Evolutionary conservation across 108 stramenopile species (phyloP).

Genomic region (Cyclotella cryptica): DNA sequence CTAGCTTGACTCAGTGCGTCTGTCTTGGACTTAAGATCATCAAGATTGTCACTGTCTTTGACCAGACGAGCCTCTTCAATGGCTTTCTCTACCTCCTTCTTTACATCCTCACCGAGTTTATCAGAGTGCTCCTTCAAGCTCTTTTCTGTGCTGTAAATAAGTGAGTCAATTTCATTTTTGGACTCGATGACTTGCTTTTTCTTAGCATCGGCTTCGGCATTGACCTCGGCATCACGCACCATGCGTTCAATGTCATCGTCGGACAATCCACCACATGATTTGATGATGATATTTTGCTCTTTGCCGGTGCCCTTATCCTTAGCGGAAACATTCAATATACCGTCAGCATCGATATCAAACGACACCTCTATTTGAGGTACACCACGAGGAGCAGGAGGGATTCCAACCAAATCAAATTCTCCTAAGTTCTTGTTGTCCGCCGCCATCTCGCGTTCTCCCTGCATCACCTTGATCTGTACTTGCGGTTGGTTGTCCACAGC

Average conservation of each 20-base stretch:
- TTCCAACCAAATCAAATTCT: conserved; percentile 98
- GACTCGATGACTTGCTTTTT: conserved; percentile 95
- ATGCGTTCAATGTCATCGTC: conserved; percentile 99
- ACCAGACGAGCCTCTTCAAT: conserved; percentile 87
- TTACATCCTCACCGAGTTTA: conserved; percentile 94
- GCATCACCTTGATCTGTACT: conserved; percentile 96
- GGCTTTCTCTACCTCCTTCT: conserved; percentile 91
- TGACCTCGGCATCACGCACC: conserved; percentile 99
- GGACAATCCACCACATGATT: conserved; percentile 94
- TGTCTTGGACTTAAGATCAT: conserved; percentile 90
- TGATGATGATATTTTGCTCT: conserved; percentile 98
- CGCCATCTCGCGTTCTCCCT: conserved; percentile 99
- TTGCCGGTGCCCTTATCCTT: conserved; percentile 99
- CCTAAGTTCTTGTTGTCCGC: conserved; percentile 99
- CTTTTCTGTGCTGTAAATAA: conserved; percentile 92
- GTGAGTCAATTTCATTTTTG: conserved; percentile 96
- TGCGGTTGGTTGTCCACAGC: conserved; percentile 99
- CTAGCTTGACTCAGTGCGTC: conserved; percentile 91
- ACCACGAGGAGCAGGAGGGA: conserved; percentile 99
- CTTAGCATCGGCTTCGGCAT: conserved; percentile 94
- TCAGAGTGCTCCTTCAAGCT: conserved; percentile 90
- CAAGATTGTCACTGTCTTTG: conserved; percentile 92
- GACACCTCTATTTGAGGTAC: conserved; percentile 99
- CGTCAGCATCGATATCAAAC: conserved; percentile 99
- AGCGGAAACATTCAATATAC: conserved; percentile 97